phyloP scores from a whole-genome alignment of 2,329 filamentous ascomycete genomes.

The Pseudocercospora cruenta region DNA sequence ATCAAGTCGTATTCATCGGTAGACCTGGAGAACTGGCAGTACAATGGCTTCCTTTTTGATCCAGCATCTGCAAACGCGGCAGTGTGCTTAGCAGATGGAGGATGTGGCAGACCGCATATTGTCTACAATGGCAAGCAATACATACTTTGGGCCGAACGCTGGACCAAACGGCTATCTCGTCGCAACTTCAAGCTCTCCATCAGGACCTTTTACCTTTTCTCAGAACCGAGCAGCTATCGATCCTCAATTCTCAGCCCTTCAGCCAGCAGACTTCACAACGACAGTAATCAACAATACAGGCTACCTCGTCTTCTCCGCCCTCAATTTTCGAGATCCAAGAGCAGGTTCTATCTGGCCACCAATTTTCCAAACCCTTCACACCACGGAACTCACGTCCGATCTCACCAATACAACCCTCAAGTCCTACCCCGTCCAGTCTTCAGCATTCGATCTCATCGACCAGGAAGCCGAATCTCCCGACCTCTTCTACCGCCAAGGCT shows the following conservation, averaged over 20 bases:
- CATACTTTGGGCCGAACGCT: slow-evolving; percentile 34
- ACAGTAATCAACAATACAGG: slow-evolving; percentile 24
- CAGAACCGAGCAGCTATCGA: slow-evolving; percentile 23
- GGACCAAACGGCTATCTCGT: slow-evolving; percentile 30
- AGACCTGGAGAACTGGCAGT: slow-evolving; percentile 31
- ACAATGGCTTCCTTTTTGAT: slow-evolving; percentile 32
- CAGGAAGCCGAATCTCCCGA: slow-evolving; percentile 32
- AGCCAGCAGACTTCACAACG: slow-evolving; percentile 32
- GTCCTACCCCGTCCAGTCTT: slow-evolving; percentile 26
- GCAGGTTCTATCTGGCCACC: slow-evolving; percentile 32
- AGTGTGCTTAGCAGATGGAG: slow-evolving; percentile 12
- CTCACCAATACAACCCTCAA: slow-evolving; percentile 29
- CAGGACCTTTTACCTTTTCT: slow-evolving; percentile 30
- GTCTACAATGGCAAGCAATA: slow-evolving; percentile 30
- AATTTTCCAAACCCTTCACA: slow-evolving; percentile 32
- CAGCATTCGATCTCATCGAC: slow-evolving; percentile 27
- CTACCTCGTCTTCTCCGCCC: slow-evolving; percentile 32
- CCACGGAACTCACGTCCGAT: slow-evolving; percentile 25
- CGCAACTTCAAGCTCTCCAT: slow-evolving; percentile 27
- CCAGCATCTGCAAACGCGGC: slow-evolving; percentile 16
- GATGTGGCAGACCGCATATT: slow-evolving; percentile 33
- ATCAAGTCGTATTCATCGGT: slow-evolving; percentile 33
- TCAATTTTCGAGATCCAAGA: slow-evolving; percentile 28
- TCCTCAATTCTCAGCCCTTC: slow-evolving; percentile 24
- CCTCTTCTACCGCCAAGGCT: slow-evolving; percentile 27